These are phyloP conservation scores for Wickerhamiella kurtzmanii DNA, from an alignment of 805 yeast genomes.

Conservation along the genomic window DNA sequence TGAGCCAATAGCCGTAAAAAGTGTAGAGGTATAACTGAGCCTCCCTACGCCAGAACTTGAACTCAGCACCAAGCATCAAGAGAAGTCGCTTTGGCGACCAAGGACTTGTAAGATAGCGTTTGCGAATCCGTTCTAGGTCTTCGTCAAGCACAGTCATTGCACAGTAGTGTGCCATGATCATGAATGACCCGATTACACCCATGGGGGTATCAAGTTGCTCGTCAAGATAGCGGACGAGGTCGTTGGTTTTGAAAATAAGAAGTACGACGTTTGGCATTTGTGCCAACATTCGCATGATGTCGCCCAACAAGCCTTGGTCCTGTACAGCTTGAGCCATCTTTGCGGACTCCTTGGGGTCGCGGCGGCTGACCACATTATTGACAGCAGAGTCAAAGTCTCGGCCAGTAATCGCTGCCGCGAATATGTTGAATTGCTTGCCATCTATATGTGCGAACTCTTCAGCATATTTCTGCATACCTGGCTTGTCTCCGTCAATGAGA, in stretches of 20 bases:
- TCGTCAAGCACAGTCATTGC: slow-evolving; percentile 68
- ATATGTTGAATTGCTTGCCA: slow-evolving; percentile 66
- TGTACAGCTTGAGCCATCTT: slow-evolving; percentile 52
- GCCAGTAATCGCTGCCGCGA: slow-evolving; percentile 92
- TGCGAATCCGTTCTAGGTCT: slow-evolving; percentile 31
- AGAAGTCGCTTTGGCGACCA: slow-evolving; percentile 3
- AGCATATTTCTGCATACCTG: slow-evolving; percentile 60
- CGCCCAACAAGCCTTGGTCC: slow-evolving; percentile 48
- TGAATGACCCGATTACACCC: slow-evolving; percentile 76
- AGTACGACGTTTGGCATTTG: slow-evolving; percentile 75
- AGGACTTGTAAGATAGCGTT: slow-evolving; percentile 6
- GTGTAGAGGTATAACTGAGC: background rate
- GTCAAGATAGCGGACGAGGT: slow-evolving; percentile 77
- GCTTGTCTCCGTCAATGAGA: slow-evolving; percentile 54
- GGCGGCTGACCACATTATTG: slow-evolving; percentile 38
- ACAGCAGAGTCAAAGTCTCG: slow-evolving; percentile 70
- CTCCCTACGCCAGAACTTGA: background rate
- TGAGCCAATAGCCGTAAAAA: background rate
- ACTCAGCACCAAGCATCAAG: background rate
- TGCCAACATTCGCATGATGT: slow-evolving; percentile 66
- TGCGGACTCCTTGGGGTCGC: slow-evolving; percentile 50
- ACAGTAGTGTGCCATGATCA: slow-evolving; percentile 84
- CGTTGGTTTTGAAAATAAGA: slow-evolving; percentile 84
- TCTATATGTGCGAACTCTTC: slow-evolving; percentile 61
- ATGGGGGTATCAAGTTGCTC: slow-evolving; percentile 69